Base-by-base conservation (phyloP, 345 rosid genomes). In the Brassica nigra region DNA sequence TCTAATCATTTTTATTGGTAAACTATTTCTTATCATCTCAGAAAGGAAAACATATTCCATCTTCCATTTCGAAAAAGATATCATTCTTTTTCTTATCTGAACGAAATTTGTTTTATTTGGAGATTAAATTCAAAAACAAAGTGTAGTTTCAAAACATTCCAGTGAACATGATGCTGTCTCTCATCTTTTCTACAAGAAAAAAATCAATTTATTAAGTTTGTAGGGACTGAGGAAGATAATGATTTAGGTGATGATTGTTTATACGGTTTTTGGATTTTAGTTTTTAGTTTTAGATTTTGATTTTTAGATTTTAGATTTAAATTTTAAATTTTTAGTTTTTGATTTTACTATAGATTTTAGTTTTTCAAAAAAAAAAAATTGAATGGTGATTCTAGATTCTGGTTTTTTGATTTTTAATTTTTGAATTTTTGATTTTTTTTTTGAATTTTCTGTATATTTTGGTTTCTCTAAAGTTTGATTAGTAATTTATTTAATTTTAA, bases 1-100 rank as follows among this genome's bases (percentile, higher is more conserved):
- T 58, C 23, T 57, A 57, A 20, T 20, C 30, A 55, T 11, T 20
- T 57, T 57, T 20, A 2, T 20, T 7, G 29, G 61, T 55, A 5
- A 55, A 8, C 29, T 9, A 2, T 61, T 23, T 33, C 54, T 65
- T 33, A 23, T 66, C 49, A 31, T 62, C 16, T 69, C 69, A 14
- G 69, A 77, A 16, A 18, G 3, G 44, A 31, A 23, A 77, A 62
- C 28, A 70, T 61, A 62, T 76, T 69, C 75, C 69, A 58, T 66
- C 57, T 76, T 58, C 33, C 79, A 68, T 69, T 62, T 62, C 37
- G 80, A 77, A 55, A 62, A 77, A 62, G 70, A 70, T 77, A 77
- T 62, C 42, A 77, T 62, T 77, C 4, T 62, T 76, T 76, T 76
- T 14, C 62, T 69, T 69, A 62, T 70, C 63, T 14, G 8, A 27